Evolutionary conservation across 352 stramenopile genomes (phyloP).

Genomic region (Albugo candida): DNA sequence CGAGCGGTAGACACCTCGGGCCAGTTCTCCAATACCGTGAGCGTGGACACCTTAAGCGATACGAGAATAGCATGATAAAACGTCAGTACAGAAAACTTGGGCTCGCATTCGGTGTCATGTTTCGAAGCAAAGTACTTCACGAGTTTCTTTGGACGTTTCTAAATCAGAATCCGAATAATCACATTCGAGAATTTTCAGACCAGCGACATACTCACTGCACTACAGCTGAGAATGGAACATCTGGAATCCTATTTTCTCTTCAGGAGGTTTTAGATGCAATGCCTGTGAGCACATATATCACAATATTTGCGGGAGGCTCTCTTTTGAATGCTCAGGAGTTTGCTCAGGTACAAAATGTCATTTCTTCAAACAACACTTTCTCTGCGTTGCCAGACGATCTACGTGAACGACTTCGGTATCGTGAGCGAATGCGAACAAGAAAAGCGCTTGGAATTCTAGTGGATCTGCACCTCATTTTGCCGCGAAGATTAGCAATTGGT

Average conservation of each 20-base stretch:
- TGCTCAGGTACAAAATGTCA: conserved; percentile 24
- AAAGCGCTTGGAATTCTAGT: conserved; percentile 54
- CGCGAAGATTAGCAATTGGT: conserved; percentile 71
- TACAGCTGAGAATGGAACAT: background rate
- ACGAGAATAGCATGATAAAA: background rate
- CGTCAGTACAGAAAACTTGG: conserved; percentile 56
- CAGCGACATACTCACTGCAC: no score
- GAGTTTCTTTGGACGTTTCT: conserved; percentile 48
- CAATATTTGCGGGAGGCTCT: conserved; percentile 46
- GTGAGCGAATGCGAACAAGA: conserved; percentile 42
- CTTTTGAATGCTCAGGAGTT: conserved; percentile 36
- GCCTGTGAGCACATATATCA: conserved; percentile 61
- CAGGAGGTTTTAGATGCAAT: conserved; percentile 59
- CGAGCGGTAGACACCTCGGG: no score
- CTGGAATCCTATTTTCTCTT: conserved; percentile 40
- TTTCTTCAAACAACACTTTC: conserved; percentile 26
- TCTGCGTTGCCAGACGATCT: conserved; percentile 18
- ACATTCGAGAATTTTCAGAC: no score
- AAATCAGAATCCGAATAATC: conserved; percentile 17
- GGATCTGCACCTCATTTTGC: conserved; percentile 41
- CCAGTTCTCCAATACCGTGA: no score
- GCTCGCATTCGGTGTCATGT: conserved; percentile 70
- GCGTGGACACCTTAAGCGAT: no score
- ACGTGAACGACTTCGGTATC: conserved; percentile 42
- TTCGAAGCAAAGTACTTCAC: conserved; percentile 62